Evolutionary conservation across 2,329 filamentous ascomycete species (phyloP).

Genomic region (Botrytis aclada): DNA sequence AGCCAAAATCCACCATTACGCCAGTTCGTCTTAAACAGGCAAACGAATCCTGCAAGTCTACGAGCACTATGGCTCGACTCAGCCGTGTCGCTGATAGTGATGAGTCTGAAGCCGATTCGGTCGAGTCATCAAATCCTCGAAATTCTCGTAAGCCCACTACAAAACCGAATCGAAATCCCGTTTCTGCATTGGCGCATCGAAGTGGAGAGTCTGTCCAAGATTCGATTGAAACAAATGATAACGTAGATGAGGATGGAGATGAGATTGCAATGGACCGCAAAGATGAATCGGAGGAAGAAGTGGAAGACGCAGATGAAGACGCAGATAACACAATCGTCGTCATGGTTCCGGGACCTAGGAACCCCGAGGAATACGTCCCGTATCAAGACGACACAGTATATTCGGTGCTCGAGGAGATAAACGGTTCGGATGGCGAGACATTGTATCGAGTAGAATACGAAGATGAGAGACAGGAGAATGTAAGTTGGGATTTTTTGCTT

Average conservation of each 20-base stretch:
- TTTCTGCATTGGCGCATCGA: conserved; percentile 30
- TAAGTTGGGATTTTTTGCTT: conserved; percentile 29
- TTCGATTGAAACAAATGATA: neutral
- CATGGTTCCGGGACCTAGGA: conserved; percentile 29
- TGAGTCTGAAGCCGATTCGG: conserved; percentile 22
- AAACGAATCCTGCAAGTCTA: neutral
- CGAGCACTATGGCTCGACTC: neutral
- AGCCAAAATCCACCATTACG: neutral
- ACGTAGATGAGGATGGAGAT: neutral
- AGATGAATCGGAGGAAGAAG: neutral
- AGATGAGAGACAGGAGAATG: conserved; percentile 35
- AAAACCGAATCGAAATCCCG: conserved; percentile 22
- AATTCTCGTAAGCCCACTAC: conserved; percentile 21
- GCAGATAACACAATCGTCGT: conserved; percentile 26
- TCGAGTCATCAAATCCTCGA: neutral
- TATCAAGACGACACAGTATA: conserved; percentile 36
- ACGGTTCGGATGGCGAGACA: conserved; percentile 23
- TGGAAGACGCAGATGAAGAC: neutral
- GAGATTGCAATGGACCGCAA: neutral
- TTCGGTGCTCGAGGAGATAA: conserved; percentile 30
- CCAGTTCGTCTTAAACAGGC: neutral
- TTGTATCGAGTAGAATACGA: conserved; percentile 37
- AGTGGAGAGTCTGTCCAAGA: conserved; percentile 27
- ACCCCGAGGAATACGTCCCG: conserved; percentile 34
- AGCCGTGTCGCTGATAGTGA: conserved; percentile 24